phyloP scores from a whole-genome alignment of 2,329 filamentous ascomycete genomes.

The Colletotrichum melonis region DNA sequence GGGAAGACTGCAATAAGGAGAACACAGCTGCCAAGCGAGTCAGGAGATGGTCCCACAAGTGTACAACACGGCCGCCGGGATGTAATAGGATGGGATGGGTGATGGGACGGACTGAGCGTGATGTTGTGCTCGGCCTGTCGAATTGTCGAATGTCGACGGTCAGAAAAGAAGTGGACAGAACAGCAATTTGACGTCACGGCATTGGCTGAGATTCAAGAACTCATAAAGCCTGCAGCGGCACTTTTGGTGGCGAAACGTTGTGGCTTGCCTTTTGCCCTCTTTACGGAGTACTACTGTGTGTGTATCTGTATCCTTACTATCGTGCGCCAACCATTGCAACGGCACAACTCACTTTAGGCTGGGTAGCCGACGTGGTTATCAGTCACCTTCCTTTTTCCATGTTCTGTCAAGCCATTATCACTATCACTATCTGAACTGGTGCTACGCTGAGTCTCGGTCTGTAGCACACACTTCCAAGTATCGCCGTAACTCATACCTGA shows the following conservation, averaged over 20 bases:
- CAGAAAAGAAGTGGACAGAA: constrained; percentile 6
- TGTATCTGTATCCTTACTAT: too few relatives aligned
- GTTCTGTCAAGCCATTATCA: background rate
- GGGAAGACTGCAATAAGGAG: constrained; percentile 30
- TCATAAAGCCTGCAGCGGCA: background rate
- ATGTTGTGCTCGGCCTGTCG: background rate
- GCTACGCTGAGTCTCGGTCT: background rate
- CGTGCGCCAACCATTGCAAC: background rate
- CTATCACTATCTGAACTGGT: background rate
- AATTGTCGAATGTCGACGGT: background rate
- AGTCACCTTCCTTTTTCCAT: constrained; percentile 8
- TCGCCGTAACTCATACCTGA: background rate
- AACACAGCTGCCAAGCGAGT: constrained; percentile 24
- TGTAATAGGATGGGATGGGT: background rate
- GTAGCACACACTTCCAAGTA: background rate
- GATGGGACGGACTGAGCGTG: constrained; percentile 20
- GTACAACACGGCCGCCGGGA: background rate
- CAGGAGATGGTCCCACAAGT: constrained; percentile 28
- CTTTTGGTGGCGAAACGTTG: constrained; percentile 5
- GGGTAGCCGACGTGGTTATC: background rate
- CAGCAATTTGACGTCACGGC: constrained; percentile 31
- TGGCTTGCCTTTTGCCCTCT: background rate
- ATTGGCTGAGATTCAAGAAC: constrained; percentile 13
- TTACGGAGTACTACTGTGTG: too few relatives aligned
- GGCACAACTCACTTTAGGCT: background rate